Percentiles rank a stretch among this genome's conserved stretches.
Evolutionary conservation across 1,284 basidiomycete species (phyloP).

Genomic region (Hymenochaete sp.): DNA sequence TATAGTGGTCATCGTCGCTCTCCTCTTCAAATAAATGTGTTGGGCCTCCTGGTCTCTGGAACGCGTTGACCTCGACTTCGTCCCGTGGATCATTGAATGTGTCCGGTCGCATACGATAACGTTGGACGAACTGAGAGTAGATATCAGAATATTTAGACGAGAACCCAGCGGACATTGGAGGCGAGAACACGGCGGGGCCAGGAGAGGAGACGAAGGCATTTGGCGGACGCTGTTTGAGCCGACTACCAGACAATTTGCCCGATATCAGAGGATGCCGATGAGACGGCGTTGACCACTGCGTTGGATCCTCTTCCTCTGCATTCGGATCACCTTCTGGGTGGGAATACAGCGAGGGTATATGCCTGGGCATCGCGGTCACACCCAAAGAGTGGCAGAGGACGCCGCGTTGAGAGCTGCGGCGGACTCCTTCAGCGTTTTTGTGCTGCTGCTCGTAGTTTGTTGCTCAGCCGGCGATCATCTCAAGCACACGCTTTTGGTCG

Average conservation of each 20-base stretch:
- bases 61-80: slow-evolving; percentile 69
- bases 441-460: too few species aligned
- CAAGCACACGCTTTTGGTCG: too few species aligned
- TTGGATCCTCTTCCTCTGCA: slow-evolving; percentile 36
- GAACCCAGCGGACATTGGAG: slow-evolving; percentile 19
- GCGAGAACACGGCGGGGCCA: neutral
- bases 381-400: slow-evolving; percentile 18
- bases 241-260: slow-evolving; percentile 9
- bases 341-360: slow-evolving; percentile 58
- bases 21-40: slow-evolving; percentile 66
- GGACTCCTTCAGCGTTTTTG: too few species aligned
- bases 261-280: slow-evolving; percentile 22
- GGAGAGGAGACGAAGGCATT: slow-evolving; percentile 8
- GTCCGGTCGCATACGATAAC: slow-evolving; percentile 54
- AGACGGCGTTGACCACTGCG: slow-evolving; percentile 20
- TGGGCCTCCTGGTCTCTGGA: slow-evolving; percentile 49
- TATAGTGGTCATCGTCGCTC: slow-evolving; percentile 57
- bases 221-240: slow-evolving; percentile 13
- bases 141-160: slow-evolving; percentile 51
- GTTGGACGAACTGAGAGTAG: slow-evolving; percentile 68
- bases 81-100: slow-evolving; percentile 57
- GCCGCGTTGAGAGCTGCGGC: neutral
- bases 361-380: slow-evolving; percentile 32
- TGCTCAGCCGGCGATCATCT: too few species aligned
- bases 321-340: slow-evolving; percentile 49